Conservation (phyloP, 225 moss, liverwort and hornwort genomes). For the Bryum argenteum region DNA sequence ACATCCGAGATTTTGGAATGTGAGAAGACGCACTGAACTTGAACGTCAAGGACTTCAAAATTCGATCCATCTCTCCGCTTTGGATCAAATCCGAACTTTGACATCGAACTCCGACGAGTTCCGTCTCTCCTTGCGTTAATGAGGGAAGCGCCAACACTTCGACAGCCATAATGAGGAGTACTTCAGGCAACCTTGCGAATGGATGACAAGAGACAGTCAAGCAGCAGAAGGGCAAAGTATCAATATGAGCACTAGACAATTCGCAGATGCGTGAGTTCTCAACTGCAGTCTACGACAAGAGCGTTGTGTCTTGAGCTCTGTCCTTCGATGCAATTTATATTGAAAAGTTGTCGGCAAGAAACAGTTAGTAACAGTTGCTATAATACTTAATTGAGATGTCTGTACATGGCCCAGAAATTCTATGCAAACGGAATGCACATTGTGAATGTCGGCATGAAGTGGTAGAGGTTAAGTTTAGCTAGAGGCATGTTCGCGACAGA, state of each 20-base stretch:
- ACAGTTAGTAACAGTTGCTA: not conserved
- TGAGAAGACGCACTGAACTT: not conserved
- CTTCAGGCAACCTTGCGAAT: not conserved
- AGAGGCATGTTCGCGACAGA: too few species aligned
- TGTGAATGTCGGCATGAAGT: too few species aligned
- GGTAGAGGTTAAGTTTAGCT: too few species aligned
- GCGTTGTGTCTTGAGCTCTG: not conserved
- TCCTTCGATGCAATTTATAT: slow-evolving; percentile 15
- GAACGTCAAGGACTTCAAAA: slow-evolving; percentile 16
- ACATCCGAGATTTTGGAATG: not conserved
- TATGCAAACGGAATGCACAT: not conserved
- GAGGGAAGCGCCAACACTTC: slow-evolving; percentile 3
- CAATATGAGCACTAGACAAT: not conserved
- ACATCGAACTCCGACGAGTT: not conserved
- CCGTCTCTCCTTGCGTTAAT: not conserved
- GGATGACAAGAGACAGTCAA: not conserved
- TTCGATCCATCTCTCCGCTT: slow-evolving; percentile 9
- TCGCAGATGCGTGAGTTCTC: slow-evolving; percentile 1
- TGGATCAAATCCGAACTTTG: not conserved
- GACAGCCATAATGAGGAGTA: slow-evolving; percentile 28
- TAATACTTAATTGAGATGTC: not conserved
- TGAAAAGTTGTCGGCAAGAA: slow-evolving; percentile 6
- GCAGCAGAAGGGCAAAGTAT: not conserved
- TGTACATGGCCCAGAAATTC: not conserved
- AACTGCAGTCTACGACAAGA: slow-evolving; percentile 17